These are phyloP conservation scores for Cryptococcus jaspeensis DNA, from an alignment of 1,284 basidiomycete species.

Conservation along the genomic window DNA sequence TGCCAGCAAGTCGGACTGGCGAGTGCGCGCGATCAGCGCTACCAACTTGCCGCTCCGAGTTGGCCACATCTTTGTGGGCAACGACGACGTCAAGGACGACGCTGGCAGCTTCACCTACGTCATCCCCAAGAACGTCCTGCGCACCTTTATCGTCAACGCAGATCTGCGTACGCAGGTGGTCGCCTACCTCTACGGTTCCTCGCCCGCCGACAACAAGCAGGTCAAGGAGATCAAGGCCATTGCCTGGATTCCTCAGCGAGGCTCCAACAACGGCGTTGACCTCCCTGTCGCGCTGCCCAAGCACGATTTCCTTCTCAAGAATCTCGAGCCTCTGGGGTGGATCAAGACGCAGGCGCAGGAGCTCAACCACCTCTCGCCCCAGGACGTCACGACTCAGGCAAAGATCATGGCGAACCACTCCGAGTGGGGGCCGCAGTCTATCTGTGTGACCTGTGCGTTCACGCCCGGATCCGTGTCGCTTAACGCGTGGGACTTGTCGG, in stretches of 20 bases:
- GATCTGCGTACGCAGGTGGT: constrained; percentile 96
- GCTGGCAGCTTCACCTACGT: constrained; percentile 92
- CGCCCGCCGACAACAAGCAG: constrained; percentile 93
- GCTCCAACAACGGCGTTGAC: constrained; percentile 90
- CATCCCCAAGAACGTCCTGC: constrained; percentile 94
- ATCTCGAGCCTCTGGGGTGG: constrained; percentile 95
- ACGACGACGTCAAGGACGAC: constrained; percentile 97
- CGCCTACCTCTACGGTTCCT: constrained; percentile 87
- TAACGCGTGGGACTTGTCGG: constrained; percentile 84
- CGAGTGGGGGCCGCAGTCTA: constrained; percentile 90
- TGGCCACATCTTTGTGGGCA: constrained; percentile 98
- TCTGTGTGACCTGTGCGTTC: constrained; percentile 92
- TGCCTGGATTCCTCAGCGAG: constrained; percentile 93
- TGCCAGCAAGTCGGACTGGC: constrained; percentile 99
- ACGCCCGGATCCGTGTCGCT: constrained; percentile 96
- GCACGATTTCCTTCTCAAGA: constrained; percentile 91
- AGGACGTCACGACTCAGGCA: constrained; percentile 92
- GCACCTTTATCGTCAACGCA: constrained; percentile 88
- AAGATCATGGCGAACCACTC: constrained; percentile 95
- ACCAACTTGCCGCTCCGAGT: constrained; percentile 94
- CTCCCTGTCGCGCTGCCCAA: constrained; percentile 81
- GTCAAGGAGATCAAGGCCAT: constrained; percentile 99
- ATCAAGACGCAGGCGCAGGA: constrained; percentile 94
- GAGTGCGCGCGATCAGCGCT: constrained; percentile 91
- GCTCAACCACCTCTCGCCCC: constrained; percentile 85